Evolutionary conservation across 164 flowering plant species (phyloP).

Genomic region (Akebia trifoliata): DNA sequence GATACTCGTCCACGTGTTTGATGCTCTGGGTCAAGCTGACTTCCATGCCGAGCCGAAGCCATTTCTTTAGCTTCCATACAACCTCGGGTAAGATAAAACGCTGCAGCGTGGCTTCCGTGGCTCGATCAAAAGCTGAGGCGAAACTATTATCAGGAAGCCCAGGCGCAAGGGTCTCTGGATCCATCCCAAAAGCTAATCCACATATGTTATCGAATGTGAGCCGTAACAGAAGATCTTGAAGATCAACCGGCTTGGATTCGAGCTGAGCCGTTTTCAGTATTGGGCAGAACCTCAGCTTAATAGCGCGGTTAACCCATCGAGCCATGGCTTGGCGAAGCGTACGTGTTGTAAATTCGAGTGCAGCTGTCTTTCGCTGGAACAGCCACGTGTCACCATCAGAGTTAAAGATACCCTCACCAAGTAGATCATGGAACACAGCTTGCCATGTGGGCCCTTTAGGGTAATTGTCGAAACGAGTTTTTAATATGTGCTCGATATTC

Average conservation of each 20-base stretch:
- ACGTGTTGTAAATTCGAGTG: constrained; percentile 59
- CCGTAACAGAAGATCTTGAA: constrained; percentile 56
- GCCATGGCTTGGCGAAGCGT: constrained; percentile 70
- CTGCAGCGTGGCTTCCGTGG: constrained; percentile 64
- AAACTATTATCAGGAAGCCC: constrained; percentile 56
- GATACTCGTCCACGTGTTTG: constrained; percentile 35
- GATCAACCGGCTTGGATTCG: constrained; percentile 38
- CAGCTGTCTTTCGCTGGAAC: constrained; percentile 59
- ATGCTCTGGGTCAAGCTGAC: constrained; percentile 40
- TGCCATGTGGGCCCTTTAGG: constrained; percentile 76
- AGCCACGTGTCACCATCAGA: constrained; percentile 76
- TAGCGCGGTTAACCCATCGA: constrained; percentile 61
- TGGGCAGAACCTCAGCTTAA: constrained; percentile 44
- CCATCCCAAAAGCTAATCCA: constrained; percentile 59
- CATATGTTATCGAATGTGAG: constrained; percentile 74
- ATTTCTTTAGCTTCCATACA: constrained; percentile 56
- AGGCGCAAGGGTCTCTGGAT: constrained; percentile 49
- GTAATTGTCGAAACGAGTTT: constrained; percentile 52
- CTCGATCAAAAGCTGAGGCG: constrained; percentile 57
- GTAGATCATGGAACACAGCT: constrained; percentile 56
- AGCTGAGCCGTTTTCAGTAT: constrained; percentile 43
- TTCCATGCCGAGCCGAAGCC: constrained; percentile 60
- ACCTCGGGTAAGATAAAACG: constrained; percentile 51
- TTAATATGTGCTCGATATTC: constrained; percentile 59
- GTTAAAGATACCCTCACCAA: constrained; percentile 66